These are phyloP conservation scores for Orobanche coerulescens DNA, from an alignment of 257 asterid species.

Conservation along the genomic window DNA sequence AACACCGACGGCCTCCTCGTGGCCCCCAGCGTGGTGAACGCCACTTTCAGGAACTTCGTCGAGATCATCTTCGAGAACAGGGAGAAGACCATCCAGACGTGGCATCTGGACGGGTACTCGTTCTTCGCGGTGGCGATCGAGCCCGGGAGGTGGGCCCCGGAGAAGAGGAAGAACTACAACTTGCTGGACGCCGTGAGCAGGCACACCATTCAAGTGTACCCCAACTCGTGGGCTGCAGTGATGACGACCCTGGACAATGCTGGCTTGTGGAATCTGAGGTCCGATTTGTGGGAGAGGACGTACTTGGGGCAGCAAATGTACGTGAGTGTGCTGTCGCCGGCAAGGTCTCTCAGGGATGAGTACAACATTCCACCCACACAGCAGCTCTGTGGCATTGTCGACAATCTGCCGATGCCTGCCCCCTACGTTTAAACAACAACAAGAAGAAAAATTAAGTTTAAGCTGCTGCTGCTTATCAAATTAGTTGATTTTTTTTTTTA, in stretches of 20 bases:
- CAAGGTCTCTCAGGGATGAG: constrained; percentile 40
- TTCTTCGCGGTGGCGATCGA: constrained; percentile 48
- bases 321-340: constrained; percentile 41
- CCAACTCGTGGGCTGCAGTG: constrained; percentile 49
- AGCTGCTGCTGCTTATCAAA: neutral
- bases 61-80: constrained; percentile 43
- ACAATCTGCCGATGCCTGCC: constrained; percentile 30
- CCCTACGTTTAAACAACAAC: constrained; percentile 23
- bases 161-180: constrained; percentile 51
- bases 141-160: constrained; percentile 48
- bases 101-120: constrained; percentile 48
- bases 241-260: constrained; percentile 55
- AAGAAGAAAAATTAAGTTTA: neutral
- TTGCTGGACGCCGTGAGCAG: constrained; percentile 44
- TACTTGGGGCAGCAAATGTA: constrained; percentile 50
- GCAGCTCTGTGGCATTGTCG: constrained; percentile 38
- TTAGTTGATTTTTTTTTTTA: neutral
- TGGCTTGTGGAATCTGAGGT: constrained; percentile 51
- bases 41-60: constrained; percentile 37
- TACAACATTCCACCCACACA: constrained; percentile 33
- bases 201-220: constrained; percentile 54
- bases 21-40: constrained; percentile 39
- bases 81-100: constrained; percentile 49
- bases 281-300: constrained; percentile 48
- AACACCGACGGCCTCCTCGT: neutral